A percentile compares a stretch with the other conserved stretches of the same genome.
Evolutionary conservation across 177 flowering plant genomes (phyloP).

Genomic region (Vitis hybrid): DNA sequence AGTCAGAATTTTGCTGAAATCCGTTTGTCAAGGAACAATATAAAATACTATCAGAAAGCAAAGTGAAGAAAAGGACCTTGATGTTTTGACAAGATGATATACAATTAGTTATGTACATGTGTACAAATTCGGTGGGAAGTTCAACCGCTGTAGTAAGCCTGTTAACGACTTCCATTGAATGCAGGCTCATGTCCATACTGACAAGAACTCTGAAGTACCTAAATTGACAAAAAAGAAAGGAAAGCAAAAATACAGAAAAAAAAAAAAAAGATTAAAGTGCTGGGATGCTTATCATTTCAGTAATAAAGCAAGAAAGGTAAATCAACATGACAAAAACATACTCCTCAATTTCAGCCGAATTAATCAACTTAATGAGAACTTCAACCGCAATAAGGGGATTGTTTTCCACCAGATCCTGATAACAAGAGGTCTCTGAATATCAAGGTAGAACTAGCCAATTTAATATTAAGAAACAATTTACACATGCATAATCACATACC

Average conservation of each 20-base stretch:
- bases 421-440: constrained; percentile 14
- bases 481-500: constrained; percentile 39
- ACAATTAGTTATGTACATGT: constrained; percentile 87
- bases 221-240: constrained; percentile 17
- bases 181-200: constrained; percentile 97
- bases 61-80: constrained; percentile 49
- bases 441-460: neutral
- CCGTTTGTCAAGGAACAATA: no score
- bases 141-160: constrained; percentile 87
- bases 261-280: neutral
- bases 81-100: constrained; percentile 86
- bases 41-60: neutral
- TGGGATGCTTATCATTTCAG: constrained; percentile 8
- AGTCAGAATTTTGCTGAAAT: no score
- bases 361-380: constrained; percentile 79
- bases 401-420: constrained; percentile 90
- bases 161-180: constrained; percentile 99
- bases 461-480: neutral
- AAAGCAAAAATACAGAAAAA: neutral
- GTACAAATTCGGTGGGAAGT: constrained; percentile 88
- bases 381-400: constrained; percentile 96
- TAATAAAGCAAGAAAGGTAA: neutral
- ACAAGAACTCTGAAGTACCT: constrained; percentile 90
- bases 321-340: constrained; percentile 27
- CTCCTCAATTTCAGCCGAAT: constrained; percentile 89